Evolutionary conservation across 2,329 filamentous ascomycete genomes (phyloP), one percentile per base, ranked within the genome.

Genomic region (Scedosporium apiospermum): DNA sequence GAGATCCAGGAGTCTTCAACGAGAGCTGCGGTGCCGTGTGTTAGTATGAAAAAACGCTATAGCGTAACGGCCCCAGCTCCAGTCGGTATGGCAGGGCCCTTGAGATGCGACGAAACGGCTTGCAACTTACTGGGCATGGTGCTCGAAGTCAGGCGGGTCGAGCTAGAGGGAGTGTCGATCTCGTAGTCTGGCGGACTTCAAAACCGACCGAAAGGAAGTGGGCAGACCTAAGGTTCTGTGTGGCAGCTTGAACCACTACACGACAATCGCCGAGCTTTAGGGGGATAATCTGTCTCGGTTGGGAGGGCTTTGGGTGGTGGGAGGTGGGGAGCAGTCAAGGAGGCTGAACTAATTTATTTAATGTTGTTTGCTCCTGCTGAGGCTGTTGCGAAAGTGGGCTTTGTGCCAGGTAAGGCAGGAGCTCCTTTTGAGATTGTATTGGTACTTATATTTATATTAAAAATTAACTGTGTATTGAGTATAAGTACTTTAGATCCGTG

Each of bases 1-100:
- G 74, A 70, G 65, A 76, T 74, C 72, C 72, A 76, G 71, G 73
- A 67, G 70, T 76, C 74, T 68, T 76, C 73, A 62, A 68, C 65
- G 67, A 75, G 72, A 67, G 75, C 74, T 76, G 42, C n/a, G n/a
- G 27, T 23, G 30, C 60, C 60, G 2, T 6, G 23, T 16, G 26
- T 57, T 30, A 57, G 53, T 16, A 16, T 23, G 18, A 23, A 14
- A 6, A 57, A 49, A 49, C 1, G 16, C 16, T 6, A 49, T 6
- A 18, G 44, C 16, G 34, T 12, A 38, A 14, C 34, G 34, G 4
- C 34, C 6, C 34, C 5, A 14, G 34, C 10, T 38, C 34, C 10
- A 38, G 34, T 1, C 2, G 4, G 34, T 4, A 9, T 14, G 34
- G 34, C 34, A 38, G 1, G 34, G 34, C 34, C 6, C 34, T 38